Conservation (phyloP, 306 rosid genomes). For the Fragaria iinumae region DNA sequence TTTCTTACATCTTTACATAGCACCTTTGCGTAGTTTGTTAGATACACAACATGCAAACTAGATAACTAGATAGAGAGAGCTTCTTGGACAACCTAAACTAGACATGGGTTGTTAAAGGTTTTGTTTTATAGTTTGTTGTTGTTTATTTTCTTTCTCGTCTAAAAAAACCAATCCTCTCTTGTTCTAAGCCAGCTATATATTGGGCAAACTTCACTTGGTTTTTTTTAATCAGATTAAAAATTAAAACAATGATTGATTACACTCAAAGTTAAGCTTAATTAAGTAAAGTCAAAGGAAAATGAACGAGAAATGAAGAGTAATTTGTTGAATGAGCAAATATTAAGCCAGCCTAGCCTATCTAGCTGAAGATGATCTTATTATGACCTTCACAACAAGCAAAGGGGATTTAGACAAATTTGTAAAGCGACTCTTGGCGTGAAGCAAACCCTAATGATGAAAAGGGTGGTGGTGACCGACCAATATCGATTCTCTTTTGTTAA, state of each 20-base stretch:
- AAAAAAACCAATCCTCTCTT: too few relatives aligned
- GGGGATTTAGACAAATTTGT: not conserved
- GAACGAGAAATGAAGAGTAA: not conserved
- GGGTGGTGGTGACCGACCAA: constrained; percentile 19
- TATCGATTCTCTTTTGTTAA: not conserved
- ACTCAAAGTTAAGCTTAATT: not conserved
- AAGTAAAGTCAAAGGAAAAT: constrained; percentile 26
- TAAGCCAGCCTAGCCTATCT: constrained; percentile 20
- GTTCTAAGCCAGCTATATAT: not conserved
- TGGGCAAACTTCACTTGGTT: not conserved
- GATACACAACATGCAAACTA: not conserved
- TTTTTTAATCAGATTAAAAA: not conserved
- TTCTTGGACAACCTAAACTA: not conserved
- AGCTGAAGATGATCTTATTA: not conserved
- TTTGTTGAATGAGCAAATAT: constrained; percentile 21
- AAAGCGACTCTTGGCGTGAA: constrained; percentile 30
- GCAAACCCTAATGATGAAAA: constrained; percentile 37
- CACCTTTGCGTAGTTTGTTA: not conserved
- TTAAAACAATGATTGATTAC: not conserved
- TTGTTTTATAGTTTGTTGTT: too few relatives aligned
- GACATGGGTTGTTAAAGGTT: too few relatives aligned
- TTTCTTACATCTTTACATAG: not conserved
- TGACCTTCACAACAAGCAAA: constrained; percentile 22
- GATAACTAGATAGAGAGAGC: not conserved
- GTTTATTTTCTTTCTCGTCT: too few relatives aligned